Evolutionary conservation across 371 early-diverging fungal genomes (phyloP), one percentile per base, ranked within the genome.

Genomic region (Batrachochytrium dendrobatidis): DNA sequence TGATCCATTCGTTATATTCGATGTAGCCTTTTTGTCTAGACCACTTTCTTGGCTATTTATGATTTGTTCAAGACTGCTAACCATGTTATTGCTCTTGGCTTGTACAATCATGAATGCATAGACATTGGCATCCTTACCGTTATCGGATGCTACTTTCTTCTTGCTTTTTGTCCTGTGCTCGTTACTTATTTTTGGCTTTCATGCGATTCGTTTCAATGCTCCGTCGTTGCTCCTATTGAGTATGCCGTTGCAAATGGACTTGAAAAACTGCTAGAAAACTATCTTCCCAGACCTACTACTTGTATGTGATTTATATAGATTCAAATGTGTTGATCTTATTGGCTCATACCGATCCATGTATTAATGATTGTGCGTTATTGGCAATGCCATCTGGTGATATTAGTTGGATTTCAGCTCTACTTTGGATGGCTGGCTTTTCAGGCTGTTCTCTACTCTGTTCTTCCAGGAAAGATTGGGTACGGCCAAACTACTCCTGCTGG

Each of bases 401-500:
- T 50, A 68, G 71, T 62, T 53, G 86, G 79, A 10, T 68, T 80
- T 57, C 57, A 72, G 30, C 69, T 88, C 50, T 81, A 71, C 69
- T 68, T 74, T 62, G 66, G 68, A 44, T 89, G 90, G 90, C 57
- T 89, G 55, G n/a, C 61, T 45, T 84, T 86, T 76, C 87, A 89
- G 65, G 85, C 74, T 39, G 57, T 73, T n/a, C 69, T 86, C 34
- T 87, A 86, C 66, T 63, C 74, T 10, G 71, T 72, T 59, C 63
- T 88, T 30, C 90, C 90, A 20, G 79, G 75, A 34, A 65, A 70
- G 49, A 82, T 86, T 34, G 90, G 88, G 24, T 80, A 81, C 62
- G 89, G 89, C 24, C 90, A 89, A 71, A 74, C 66, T 30, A 89
- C 90, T 26, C 90, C 90, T n/a, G 90, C 88, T 24, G 89, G 89